Evolutionary conservation across 495 filamentous ascomycete species (phyloP).

Genomic region (Stereocaulon alpinum): DNA sequence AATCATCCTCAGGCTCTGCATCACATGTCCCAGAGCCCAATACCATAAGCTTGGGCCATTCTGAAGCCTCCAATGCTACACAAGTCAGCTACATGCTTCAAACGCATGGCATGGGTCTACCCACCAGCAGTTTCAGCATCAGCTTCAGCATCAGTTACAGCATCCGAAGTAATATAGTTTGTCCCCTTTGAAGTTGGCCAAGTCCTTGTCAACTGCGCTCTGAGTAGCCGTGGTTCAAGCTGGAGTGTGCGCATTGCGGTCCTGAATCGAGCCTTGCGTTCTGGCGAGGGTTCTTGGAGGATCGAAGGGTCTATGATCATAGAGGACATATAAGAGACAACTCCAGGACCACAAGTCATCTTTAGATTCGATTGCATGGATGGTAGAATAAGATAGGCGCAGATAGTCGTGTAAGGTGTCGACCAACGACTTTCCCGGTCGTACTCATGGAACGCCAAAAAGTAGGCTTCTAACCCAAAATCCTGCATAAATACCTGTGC

Average conservation of each 20-base stretch:
- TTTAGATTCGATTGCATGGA: background rate
- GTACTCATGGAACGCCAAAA: background rate
- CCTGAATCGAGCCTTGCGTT: background rate
- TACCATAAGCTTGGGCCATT: slow-evolving; percentile 6
- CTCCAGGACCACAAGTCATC: background rate
- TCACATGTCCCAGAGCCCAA: background rate
- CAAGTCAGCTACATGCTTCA: background rate
- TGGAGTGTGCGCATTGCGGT: background rate
- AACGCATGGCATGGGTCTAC: background rate
- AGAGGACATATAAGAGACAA: background rate
- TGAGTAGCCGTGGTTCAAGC: background rate
- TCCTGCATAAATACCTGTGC: background rate
- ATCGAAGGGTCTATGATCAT: background rate
- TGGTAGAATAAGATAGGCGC: slow-evolving; percentile 2
- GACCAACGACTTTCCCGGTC: background rate
- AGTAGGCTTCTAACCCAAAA: background rate
- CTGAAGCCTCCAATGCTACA: background rate
- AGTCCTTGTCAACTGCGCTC: background rate
- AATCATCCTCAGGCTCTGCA: background rate
- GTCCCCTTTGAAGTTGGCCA: background rate
- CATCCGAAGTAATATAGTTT: background rate
- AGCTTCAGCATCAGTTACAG: no score
- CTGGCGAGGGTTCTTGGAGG: background rate
- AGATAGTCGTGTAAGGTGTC: background rate
- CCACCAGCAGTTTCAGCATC: background rate